phyloP scores from a whole-genome alignment of 352 stramenopile genomes.

The Aphanomyces astaci region DNA sequence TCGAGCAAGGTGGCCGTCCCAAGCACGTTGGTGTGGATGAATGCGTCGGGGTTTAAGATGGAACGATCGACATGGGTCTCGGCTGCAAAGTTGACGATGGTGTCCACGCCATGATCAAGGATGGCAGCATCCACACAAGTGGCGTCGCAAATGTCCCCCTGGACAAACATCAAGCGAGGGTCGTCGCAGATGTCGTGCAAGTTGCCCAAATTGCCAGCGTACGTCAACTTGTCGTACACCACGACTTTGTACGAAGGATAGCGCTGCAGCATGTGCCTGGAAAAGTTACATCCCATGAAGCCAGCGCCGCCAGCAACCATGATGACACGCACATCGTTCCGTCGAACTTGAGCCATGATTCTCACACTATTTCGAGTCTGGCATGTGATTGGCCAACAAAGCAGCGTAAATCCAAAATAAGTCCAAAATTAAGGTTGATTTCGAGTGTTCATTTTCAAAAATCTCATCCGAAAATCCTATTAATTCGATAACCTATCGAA shows the following conservation, averaged over 20 bases:
- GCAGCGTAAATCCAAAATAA: too few species aligned
- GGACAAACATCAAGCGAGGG: conserved; percentile 96
- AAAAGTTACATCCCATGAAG: conserved; percentile 96
- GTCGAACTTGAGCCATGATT: too few species aligned
- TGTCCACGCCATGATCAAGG: conserved; percentile 93
- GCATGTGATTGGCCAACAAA: too few species aligned
- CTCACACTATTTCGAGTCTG: too few species aligned
- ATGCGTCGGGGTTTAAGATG: conserved; percentile 97
- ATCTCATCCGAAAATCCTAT: too few species aligned
- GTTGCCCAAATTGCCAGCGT: conserved; percentile 59
- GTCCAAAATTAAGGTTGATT: too few species aligned
- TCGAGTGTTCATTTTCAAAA: too few species aligned
- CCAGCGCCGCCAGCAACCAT: conserved; percentile 95
- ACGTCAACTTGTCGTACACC: conserved; percentile 90
- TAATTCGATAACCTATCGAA: too few species aligned
- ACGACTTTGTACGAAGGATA: conserved; percentile 98
- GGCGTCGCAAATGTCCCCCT: conserved; percentile 92
- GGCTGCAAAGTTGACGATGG: conserved; percentile 97
- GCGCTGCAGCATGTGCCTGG: conserved; percentile 93
- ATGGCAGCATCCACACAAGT: conserved; percentile 95
- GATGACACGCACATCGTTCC: conserved; percentile 31
- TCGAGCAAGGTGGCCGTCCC: conserved; percentile 98
- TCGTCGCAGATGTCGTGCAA: conserved; percentile 59
- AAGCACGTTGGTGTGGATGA: conserved; percentile 97
- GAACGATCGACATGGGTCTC: conserved; percentile 98